These are phyloP conservation scores for Penicillium nordicum DNA, from an alignment of 2,329 filamentous ascomycete species.

Conservation along the genomic window DNA sequence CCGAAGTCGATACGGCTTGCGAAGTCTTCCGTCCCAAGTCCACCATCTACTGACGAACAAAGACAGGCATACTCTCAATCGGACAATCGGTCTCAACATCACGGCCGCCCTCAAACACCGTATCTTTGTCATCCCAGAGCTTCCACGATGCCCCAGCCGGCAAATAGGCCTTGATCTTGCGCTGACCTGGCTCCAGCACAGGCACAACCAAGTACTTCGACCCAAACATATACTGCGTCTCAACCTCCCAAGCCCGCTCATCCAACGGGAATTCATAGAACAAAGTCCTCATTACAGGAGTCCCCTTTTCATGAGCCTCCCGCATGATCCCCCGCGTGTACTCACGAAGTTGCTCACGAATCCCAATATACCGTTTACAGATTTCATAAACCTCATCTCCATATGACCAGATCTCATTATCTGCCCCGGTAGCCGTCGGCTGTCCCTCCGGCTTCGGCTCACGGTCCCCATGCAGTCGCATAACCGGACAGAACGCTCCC, in stretches of 20 bases:
- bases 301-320: slow-evolving; percentile 58
- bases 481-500: slow-evolving; percentile 65
- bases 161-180: slow-evolving; percentile 51
- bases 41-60: slow-evolving; percentile 28
- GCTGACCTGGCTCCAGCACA: slow-evolving; percentile 50
- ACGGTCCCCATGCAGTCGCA: slow-evolving; percentile 64
- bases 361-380: slow-evolving; percentile 56
- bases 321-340: slow-evolving; percentile 60
- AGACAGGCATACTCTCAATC: slow-evolving; percentile 49
- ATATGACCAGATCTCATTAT: slow-evolving; percentile 63
- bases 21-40: neutral
- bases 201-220: slow-evolving; percentile 57
- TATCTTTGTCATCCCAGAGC: slow-evolving; percentile 33
- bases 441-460: slow-evolving; percentile 50
- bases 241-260: slow-evolving; percentile 52
- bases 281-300: slow-evolving; percentile 59
- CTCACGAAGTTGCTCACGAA: slow-evolving; percentile 57
- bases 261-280: slow-evolving; percentile 65
- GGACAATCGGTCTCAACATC: slow-evolving; percentile 44
- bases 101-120: slow-evolving; percentile 39
- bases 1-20: neutral
- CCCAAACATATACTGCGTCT: slow-evolving; percentile 64
- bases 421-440: slow-evolving; percentile 26
- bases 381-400: slow-evolving; percentile 59
- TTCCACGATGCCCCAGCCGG: slow-evolving; percentile 50